A percentile compares a stretch with the other conserved stretches of the same genome.
phyloP scores from a whole-genome alignment of 169 alveolate species.

The Cryptosporidium felis region DNA sequence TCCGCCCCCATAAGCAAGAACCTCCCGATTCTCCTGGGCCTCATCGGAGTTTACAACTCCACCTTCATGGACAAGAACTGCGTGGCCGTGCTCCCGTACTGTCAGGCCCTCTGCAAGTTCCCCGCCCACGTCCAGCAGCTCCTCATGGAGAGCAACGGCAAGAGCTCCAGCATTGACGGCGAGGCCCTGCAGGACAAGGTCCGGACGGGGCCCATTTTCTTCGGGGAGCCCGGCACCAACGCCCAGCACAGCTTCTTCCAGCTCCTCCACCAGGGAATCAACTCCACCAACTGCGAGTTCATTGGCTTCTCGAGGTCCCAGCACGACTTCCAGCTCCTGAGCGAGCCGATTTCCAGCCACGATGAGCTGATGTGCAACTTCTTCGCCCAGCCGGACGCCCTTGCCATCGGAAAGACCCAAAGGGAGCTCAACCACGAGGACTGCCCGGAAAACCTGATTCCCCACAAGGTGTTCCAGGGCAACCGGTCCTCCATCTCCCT shows the following conservation, averaged over 20 bases:
- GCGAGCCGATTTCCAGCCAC: slow-evolving; percentile 82
- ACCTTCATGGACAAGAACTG: slow-evolving; percentile 85
- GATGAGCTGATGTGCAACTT: slow-evolving; percentile 97
- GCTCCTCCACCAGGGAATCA: slow-evolving; percentile 96
- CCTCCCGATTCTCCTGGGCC: slow-evolving; percentile 93
- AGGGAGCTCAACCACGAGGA: slow-evolving; percentile 67
- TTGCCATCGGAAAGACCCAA: slow-evolving; percentile 94
- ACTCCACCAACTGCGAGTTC: slow-evolving; percentile 94
- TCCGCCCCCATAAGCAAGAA: slow-evolving; percentile 83
- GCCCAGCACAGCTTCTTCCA: slow-evolving; percentile 98
- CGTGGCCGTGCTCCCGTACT: slow-evolving; percentile 97
- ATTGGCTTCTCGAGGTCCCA: slow-evolving; percentile 95
- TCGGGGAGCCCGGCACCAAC: slow-evolving; percentile 99
- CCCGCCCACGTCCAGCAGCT: slow-evolving; percentile 97
- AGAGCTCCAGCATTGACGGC: slow-evolving; percentile 87
- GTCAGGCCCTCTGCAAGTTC: slow-evolving; percentile 91
- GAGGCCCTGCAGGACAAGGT: slow-evolving; percentile 76
- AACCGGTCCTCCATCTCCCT: slow-evolving; percentile 93
- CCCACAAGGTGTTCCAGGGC: slow-evolving; percentile 95
- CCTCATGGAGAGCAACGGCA: slow-evolving; percentile 98
- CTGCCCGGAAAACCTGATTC: slow-evolving; percentile 77
- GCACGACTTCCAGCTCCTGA: slow-evolving; percentile 79
- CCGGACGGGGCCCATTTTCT: slow-evolving; percentile 93
- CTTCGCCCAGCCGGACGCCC: slow-evolving; percentile 99
- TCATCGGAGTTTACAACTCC: slow-evolving; percentile 93